A percentile compares a stretch with the other conserved stretches of the same genome.
Conservation (phyloP, 768 basidiomycete species). For the Tubosaeta brunneosetosa region DNA sequence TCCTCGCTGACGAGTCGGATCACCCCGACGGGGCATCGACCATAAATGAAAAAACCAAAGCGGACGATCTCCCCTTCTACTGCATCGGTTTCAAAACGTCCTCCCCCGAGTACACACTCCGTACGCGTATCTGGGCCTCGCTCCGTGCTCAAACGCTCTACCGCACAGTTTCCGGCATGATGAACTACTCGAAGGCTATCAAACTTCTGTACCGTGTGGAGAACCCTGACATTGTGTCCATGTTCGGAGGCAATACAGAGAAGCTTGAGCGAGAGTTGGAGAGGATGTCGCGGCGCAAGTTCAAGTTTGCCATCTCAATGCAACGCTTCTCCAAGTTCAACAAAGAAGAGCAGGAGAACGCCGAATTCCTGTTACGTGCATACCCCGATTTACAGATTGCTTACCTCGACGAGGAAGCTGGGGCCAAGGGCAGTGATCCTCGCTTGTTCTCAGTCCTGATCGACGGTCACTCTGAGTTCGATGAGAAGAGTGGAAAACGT, state of each 20-base stretch:
- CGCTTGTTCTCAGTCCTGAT: constrained; percentile 89
- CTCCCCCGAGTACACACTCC: constrained; percentile 96
- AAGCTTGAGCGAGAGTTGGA: constrained; percentile 93
- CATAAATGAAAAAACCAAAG: constrained; percentile 76
- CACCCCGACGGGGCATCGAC: constrained; percentile 46
- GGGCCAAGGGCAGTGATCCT: constrained; percentile 83
- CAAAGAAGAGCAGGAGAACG: constrained; percentile 98
- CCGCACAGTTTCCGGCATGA: constrained; percentile 98
- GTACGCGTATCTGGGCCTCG: constrained; percentile 99
- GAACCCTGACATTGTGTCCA: constrained; percentile 95
- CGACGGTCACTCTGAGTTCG: constrained; percentile 95
- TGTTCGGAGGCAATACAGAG: constrained; percentile 95
- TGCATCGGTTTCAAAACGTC: constrained; percentile 99
- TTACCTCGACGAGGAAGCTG: constrained; percentile 93
- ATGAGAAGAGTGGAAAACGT: constrained; percentile 81
- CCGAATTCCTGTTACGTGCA: constrained; percentile 94
- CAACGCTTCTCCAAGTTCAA: constrained; percentile 99
- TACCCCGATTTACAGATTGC: constrained; percentile 99
- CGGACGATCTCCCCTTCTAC: constrained; percentile 97
- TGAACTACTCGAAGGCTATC: constrained; percentile 99
- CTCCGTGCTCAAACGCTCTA: constrained; percentile 97
- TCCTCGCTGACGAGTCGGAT: constrained; percentile 86
- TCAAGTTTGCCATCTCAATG: constrained; percentile 98
- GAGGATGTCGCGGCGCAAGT: constrained; percentile 94
- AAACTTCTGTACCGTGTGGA: constrained; percentile 98